These are phyloP conservation scores for Fusarium incarnatum DNA, from an alignment of 2,329 filamentous ascomycete species.

Conservation along the genomic window DNA sequence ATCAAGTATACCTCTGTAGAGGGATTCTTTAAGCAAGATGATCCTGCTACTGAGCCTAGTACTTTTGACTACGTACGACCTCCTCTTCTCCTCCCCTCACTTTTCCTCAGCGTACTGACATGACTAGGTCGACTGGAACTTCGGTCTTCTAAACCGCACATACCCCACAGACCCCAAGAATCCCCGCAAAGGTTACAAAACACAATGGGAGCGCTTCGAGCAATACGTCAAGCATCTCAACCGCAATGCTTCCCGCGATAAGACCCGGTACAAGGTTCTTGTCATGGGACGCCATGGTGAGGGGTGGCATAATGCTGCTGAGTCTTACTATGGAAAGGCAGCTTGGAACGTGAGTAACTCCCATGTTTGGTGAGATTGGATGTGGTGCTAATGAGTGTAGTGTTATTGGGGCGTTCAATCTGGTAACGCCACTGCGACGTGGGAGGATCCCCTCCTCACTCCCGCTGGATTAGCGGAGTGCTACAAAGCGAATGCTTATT, in stretches of 20 bases:
- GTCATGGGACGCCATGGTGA: slow-evolving; percentile 78
- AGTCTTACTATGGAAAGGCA: slow-evolving; percentile 74
- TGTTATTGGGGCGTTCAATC: slow-evolving; percentile 74
- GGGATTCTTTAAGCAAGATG: slow-evolving; percentile 74
- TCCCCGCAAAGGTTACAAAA: slow-evolving; percentile 55
- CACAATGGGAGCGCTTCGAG: slow-evolving; percentile 74
- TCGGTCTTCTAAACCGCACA: slow-evolving; percentile 72
- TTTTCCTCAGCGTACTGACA: too few species aligned
- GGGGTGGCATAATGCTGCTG: slow-evolving; percentile 72
- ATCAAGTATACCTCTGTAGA: slow-evolving; percentile 70
- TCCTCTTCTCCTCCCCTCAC: too few species aligned
- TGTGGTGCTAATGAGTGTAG: slow-evolving; percentile 45
- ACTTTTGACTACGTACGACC: slow-evolving; percentile 71
- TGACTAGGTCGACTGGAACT: slow-evolving; percentile 67
- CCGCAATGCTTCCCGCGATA: slow-evolving; percentile 54
- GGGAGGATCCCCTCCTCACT: slow-evolving; percentile 74
- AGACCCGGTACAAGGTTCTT: slow-evolving; percentile 71
- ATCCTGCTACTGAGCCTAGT: slow-evolving; percentile 63
- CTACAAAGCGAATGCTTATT: slow-evolving; percentile 68
- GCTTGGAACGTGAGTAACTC: slow-evolving; percentile 72
- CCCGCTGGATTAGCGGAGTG: slow-evolving; percentile 68
- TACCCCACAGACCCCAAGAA: slow-evolving; percentile 66
- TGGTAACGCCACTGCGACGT: slow-evolving; percentile 71
- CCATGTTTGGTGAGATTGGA: not conserved
- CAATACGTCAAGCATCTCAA: slow-evolving; percentile 69